Percentiles rank a stretch among this genome's conserved stretches.
Conservation (phyloP, 192 early-diverging fungal species). For the Coemansia sp. region DNA sequence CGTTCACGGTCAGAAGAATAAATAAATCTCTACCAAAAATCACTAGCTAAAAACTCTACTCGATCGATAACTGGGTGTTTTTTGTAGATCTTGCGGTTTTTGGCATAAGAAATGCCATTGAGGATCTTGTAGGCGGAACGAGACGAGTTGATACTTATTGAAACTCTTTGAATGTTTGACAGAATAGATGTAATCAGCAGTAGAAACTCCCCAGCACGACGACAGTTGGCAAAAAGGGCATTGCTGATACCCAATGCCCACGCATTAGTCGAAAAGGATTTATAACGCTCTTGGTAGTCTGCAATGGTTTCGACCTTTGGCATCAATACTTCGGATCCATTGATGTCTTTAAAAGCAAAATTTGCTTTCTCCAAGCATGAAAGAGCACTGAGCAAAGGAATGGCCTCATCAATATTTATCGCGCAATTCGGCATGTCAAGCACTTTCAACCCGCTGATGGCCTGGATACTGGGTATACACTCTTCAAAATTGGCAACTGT, state of each 20-base stretch:
- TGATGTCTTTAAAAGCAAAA: neutral
- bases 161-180: conserved; percentile 8
- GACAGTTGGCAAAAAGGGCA: neutral
- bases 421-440: conserved; percentile 10
- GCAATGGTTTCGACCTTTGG: neutral
- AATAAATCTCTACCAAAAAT: neutral
- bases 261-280: conserved; percentile 2
- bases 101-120: conserved; percentile 9
- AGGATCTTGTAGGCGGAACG: neutral
- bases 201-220: conserved; percentile 17
- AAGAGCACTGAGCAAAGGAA: conserved; percentile 9
- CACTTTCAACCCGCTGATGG: conserved; percentile 3
- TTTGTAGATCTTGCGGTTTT: conserved; percentile 10
- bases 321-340: neutral
- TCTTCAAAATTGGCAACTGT: neutral
- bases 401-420: conserved; percentile 1
- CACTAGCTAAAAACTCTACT: conserved; percentile 4
- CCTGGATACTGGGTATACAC: neutral
- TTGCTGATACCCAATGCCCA: conserved; percentile 6
- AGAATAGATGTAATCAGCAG: conserved; percentile 21
- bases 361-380: conserved; percentile 8
- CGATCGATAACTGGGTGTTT: neutral
- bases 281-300: conserved; percentile 13
- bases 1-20: too few species aligned
- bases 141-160: neutral